These are phyloP conservation scores for Plasmodiophora brassicae DNA, from an alignment of 208 protist species.

Conservation along the genomic window DNA sequence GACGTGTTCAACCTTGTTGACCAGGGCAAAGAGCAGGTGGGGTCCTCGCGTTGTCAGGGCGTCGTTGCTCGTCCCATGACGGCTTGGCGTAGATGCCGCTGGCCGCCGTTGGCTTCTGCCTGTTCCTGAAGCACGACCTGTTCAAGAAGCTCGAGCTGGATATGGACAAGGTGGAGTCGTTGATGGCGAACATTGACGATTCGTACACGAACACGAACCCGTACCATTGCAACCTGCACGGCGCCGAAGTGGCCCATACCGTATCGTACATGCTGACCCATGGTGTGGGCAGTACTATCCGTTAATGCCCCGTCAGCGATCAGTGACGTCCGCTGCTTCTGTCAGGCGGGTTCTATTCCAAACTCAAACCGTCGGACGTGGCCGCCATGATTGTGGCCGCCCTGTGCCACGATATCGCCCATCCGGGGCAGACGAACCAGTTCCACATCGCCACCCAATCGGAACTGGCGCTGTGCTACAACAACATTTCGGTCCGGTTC, in stretches of 20 bases:
- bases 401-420: constrained; percentile 17
- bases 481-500: background rate
- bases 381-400: background rate
- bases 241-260: background rate
- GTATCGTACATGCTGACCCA: background rate
- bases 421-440: constrained; percentile 8
- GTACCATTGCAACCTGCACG: background rate
- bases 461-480: constrained; percentile 9
- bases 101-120: background rate
- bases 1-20: background rate
- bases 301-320: background rate
- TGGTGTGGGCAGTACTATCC: background rate
- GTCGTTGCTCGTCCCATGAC: background rate
- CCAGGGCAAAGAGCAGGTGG: background rate
- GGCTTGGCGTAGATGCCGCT: background rate
- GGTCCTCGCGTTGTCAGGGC: background rate
- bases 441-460: constrained; percentile 17
- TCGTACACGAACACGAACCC: background rate
- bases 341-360: background rate
- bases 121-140: background rate
- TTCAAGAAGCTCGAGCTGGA: background rate
- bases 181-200: background rate
- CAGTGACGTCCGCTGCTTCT: background rate
- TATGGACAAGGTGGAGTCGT: background rate
- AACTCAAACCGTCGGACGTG: background rate